phyloP scores from a whole-genome alignment of 2,329 filamentous ascomycete species.

The Lasiodiplodia citricola region DNA sequence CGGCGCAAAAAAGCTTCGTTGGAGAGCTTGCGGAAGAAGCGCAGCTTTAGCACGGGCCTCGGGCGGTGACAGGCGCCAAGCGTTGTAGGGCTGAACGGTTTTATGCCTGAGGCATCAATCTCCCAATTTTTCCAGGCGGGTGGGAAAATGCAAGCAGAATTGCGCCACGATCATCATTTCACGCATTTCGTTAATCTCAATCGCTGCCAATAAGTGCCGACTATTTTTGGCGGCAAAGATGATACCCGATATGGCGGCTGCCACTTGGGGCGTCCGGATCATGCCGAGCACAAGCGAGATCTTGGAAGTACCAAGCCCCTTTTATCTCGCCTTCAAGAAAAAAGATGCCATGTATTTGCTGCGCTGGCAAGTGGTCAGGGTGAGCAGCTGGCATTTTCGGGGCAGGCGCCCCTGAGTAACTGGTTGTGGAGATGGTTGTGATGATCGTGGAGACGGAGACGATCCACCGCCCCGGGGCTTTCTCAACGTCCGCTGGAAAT shows the following conservation, averaged over 20 bases:
- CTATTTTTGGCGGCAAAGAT: slow-evolving; percentile 1
- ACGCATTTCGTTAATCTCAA: slow-evolving; percentile 2
- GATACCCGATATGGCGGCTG: not conserved
- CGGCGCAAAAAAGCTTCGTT: not conserved
- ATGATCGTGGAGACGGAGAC: slow-evolving; percentile 13
- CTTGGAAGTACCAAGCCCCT: not conserved
- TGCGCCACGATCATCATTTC: slow-evolving; percentile 10
- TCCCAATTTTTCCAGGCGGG: not conserved
- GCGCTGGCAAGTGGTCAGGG: slow-evolving; percentile 1
- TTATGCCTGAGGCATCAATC: slow-evolving; percentile 6
- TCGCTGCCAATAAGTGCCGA: not conserved
- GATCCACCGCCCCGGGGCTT: not conserved
- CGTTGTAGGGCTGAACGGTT: slow-evolving; percentile 15
- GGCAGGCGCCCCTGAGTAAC: slow-evolving; percentile 18
- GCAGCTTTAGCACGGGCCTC: slow-evolving; percentile 10
- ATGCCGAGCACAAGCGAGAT: slow-evolving; percentile 14
- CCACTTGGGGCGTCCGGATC: slow-evolving; percentile 1
- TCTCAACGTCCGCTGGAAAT: slow-evolving; percentile 4
- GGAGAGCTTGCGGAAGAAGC: slow-evolving; percentile 18
- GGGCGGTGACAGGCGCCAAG: slow-evolving; percentile 8
- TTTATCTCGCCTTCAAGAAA: not conserved
- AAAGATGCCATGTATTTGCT: not conserved
- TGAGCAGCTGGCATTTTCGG: slow-evolving; percentile 10
- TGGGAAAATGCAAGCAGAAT: not conserved
- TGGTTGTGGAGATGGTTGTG: slow-evolving; percentile 20